Conservation (phyloP, 1,284 basidiomycete genomes). For the Moesziomyces sp. region DNA sequence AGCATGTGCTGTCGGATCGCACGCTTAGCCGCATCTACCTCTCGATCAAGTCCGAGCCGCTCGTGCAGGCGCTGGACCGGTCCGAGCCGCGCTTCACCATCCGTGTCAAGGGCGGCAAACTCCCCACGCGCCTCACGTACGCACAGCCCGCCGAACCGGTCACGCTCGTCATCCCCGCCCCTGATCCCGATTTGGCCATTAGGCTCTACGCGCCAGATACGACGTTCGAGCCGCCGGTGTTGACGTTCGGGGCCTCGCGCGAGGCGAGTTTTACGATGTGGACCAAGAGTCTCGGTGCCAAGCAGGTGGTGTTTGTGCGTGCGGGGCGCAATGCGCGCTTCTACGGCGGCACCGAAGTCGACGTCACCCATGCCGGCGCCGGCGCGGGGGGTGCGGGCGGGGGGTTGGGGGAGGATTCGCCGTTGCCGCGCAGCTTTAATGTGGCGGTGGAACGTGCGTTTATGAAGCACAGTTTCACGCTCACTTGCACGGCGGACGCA, state of each 20-base stretch:
- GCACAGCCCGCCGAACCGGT: constrained; percentile 59
- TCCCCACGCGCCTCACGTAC: constrained; percentile 51
- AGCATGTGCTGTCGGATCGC: constrained; percentile 53
- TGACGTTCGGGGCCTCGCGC: constrained; percentile 50
- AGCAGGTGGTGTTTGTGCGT: constrained; percentile 59
- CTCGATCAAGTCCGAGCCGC: constrained; percentile 49
- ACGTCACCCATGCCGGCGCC: not conserved
- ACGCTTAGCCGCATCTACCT: constrained; percentile 61
- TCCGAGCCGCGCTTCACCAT: constrained; percentile 47
- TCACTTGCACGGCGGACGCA: constrained; percentile 11
- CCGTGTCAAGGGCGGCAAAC: constrained; percentile 35
- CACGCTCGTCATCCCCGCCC: constrained; percentile 53
- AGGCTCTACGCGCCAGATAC: constrained; percentile 59
- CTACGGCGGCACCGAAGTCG: constrained; percentile 43
- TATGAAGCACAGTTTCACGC: constrained; percentile 55
- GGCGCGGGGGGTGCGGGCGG: not conserved
- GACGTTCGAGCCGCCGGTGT: constrained; percentile 59
- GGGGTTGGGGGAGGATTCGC: constrained; percentile 7
- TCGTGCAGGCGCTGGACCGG: constrained; percentile 49
- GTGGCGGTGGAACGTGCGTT: constrained; percentile 57
- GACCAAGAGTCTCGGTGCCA: constrained; percentile 50
- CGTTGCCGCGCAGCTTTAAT: constrained; percentile 44
- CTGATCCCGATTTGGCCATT: constrained; percentile 61
- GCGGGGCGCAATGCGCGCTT: constrained; percentile 53
- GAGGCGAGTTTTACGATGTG: constrained; percentile 58